A percentile compares a stretch with the other conserved stretches of the same genome.
Evolutionary conservation across 352 stramenopile species (phyloP).

Genomic region (Plasmopara halstedii): DNA sequence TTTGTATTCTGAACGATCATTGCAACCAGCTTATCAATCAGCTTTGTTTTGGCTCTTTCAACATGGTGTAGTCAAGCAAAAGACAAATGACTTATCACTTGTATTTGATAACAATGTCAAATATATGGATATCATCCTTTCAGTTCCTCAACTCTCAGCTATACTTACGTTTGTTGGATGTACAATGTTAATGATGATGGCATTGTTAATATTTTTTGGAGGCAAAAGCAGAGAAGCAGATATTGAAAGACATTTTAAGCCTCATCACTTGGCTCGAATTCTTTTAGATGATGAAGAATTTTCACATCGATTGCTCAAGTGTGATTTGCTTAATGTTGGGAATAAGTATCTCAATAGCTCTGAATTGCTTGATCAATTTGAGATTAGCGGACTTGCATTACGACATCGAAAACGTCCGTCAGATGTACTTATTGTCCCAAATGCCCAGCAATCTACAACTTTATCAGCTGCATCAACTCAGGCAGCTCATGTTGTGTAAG

Average conservation of each 20-base stretch:
- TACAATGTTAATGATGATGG: slow-evolving; percentile 29
- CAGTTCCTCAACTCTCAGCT: slow-evolving; percentile 27
- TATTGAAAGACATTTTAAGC: slow-evolving; percentile 39
- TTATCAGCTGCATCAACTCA: slow-evolving; percentile 16
- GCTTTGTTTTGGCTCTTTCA: slow-evolving; percentile 53
- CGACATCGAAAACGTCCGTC: slow-evolving; percentile 29
- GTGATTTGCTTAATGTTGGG: slow-evolving; percentile 39
- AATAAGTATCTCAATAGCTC: slow-evolving; percentile 44
- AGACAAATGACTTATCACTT: slow-evolving; percentile 16
- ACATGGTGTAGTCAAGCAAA: slow-evolving; percentile 26
- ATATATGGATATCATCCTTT: slow-evolving; percentile 28
- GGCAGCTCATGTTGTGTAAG: slow-evolving; percentile 19
- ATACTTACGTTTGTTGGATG: slow-evolving; percentile 33
- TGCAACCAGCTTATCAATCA: slow-evolving; percentile 39
- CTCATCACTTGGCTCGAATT: slow-evolving; percentile 36
- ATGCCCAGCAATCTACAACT: slow-evolving; percentile 18
- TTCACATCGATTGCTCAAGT: slow-evolving; percentile 35
- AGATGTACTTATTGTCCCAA: slow-evolving; percentile 36
- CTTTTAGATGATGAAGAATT: slow-evolving; percentile 31
- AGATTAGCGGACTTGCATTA: slow-evolving; percentile 41
- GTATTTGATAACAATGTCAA: slow-evolving; percentile 20
- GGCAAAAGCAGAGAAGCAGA: slow-evolving; percentile 34
- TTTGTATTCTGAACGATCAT: slow-evolving; percentile 40
- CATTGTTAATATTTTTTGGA: slow-evolving; percentile 28
- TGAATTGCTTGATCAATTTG: slow-evolving; percentile 47